phyloP scores from a whole-genome alignment of 805 yeast species.

The Metschnikowia henanensis region DNA sequence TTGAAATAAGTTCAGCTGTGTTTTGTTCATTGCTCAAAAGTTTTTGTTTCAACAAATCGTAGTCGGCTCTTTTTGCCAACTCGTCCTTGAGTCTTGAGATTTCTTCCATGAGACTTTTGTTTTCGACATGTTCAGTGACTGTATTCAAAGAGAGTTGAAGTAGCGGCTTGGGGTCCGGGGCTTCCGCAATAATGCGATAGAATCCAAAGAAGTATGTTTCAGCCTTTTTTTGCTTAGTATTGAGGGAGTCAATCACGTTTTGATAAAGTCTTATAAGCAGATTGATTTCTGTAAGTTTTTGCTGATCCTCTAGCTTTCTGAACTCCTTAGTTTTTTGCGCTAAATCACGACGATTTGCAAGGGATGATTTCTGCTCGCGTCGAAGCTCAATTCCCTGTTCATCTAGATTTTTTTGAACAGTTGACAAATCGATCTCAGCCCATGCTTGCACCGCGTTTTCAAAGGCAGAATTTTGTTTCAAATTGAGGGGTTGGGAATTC shows the following conservation, averaged over 20 bases:
- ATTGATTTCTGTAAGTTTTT: constrained; percentile 65
- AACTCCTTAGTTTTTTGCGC: constrained; percentile 88
- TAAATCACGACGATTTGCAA: constrained; percentile 69
- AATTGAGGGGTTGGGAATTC: too few relatives aligned
- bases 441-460: constrained; percentile 62
- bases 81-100: constrained; percentile 52
- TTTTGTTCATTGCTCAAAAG: constrained; percentile 60
- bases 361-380: constrained; percentile 64
- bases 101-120: constrained; percentile 52
- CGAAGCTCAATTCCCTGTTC: constrained; percentile 71
- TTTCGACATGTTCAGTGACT: constrained; percentile 53
- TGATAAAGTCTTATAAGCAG: constrained; percentile 77
- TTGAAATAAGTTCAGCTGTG: constrained; percentile 52
- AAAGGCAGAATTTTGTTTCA: constrained; percentile 11
- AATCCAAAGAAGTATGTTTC: constrained; percentile 74
- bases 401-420: constrained; percentile 72
- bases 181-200: constrained; percentile 78
- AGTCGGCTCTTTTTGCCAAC: constrained; percentile 68
- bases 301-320: constrained; percentile 65
- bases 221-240: constrained; percentile 71
- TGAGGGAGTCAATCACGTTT: constrained; percentile 79
- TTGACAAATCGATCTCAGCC: constrained; percentile 71
- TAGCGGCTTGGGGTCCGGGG: constrained; percentile 90
- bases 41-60: constrained; percentile 69
- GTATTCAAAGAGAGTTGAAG: constrained; percentile 70